Evolutionary conservation across 169 alveolate species (phyloP).

Genomic region (Toxoplasma gondii): DNA sequence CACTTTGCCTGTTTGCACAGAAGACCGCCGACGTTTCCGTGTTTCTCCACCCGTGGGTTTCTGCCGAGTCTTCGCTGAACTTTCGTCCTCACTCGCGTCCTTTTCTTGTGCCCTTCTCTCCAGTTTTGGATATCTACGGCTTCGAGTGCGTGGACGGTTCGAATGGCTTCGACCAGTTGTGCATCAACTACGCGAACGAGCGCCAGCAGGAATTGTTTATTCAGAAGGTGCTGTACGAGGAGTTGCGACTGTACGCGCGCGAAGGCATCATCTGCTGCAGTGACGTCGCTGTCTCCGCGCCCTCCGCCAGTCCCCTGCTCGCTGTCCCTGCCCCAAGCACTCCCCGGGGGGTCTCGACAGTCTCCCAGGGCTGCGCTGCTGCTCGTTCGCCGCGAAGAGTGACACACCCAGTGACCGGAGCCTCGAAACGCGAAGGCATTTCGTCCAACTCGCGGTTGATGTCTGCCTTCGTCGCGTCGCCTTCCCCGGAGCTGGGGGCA

Average conservation of each 20-base stretch:
- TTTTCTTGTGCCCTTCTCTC: not conserved
- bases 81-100: not conserved
- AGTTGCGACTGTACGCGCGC: constrained; percentile 38
- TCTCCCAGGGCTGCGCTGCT: not conserved
- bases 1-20: no score
- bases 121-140: constrained; percentile 62
- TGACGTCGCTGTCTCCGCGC: not conserved
- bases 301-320: not conserved
- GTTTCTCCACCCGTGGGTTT: not conserved
- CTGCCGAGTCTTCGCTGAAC: not conserved
- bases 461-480: not conserved
- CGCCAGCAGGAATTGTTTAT: constrained; percentile 86
- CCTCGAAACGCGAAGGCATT: not conserved
- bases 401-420: not conserved
- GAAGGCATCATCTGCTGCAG: constrained; percentile 11
- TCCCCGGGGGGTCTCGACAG: not conserved
- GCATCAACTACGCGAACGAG: constrained; percentile 91
- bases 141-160: constrained; percentile 52
- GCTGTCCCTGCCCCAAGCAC: not conserved
- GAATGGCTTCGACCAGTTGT: constrained; percentile 88
- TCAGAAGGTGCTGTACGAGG: constrained; percentile 80
- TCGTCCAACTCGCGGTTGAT: not conserved
- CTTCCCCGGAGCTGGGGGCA: not conserved
- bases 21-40: no score
- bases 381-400: not conserved